phyloP scores from a whole-genome alignment of 371 early-diverging fungal species.

The Quaeritorhiza haematococci region DNA sequence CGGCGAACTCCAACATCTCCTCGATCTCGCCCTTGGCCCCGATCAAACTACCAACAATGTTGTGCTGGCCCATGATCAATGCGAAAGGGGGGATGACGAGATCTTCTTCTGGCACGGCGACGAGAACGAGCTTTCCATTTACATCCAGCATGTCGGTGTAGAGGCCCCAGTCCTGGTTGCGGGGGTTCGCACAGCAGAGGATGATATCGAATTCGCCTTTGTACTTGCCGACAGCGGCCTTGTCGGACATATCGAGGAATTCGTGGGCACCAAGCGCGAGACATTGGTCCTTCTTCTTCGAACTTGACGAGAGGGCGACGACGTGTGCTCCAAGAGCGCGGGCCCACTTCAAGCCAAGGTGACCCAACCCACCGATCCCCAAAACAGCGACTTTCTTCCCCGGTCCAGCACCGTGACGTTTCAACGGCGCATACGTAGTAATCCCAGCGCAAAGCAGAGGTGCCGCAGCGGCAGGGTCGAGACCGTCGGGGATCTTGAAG shows the following conservation, averaged over 20 bases:
- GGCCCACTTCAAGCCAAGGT: slow-evolving; percentile 63
- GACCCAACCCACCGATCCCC: slow-evolving; percentile 69
- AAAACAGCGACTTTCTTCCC: slow-evolving; percentile 57
- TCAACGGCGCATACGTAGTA: slow-evolving; percentile 61
- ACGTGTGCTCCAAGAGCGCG: slow-evolving; percentile 65
- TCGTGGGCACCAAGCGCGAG: slow-evolving; percentile 56
- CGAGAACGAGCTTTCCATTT: slow-evolving; percentile 12
- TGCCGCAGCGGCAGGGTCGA: slow-evolving; percentile 50
- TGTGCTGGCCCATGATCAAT: slow-evolving; percentile 45
- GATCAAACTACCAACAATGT: slow-evolving; percentile 61
- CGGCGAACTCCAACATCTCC: slow-evolving; percentile 67
- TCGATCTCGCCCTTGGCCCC: slow-evolving; percentile 52
- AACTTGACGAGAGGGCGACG: slow-evolving; percentile 63
- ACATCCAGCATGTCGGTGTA: slow-evolving; percentile 8
- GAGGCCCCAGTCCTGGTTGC: slow-evolving; percentile 6
- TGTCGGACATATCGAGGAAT: slow-evolving; percentile 40
- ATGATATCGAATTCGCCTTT: background rate
- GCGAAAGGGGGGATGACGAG: slow-evolving; percentile 24
- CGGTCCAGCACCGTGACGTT: slow-evolving; percentile 39
- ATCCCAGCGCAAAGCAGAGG: slow-evolving; percentile 65
- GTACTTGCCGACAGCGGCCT: slow-evolving; percentile 14
- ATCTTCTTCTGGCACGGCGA: slow-evolving; percentile 19
- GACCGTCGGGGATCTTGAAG: slow-evolving; percentile 56
- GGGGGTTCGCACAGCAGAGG: background rate
- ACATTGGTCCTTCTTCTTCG: slow-evolving; percentile 59